Evolutionary conservation across 1,139 yeast species (phyloP).

Genomic region (Candida tropicalis): DNA sequence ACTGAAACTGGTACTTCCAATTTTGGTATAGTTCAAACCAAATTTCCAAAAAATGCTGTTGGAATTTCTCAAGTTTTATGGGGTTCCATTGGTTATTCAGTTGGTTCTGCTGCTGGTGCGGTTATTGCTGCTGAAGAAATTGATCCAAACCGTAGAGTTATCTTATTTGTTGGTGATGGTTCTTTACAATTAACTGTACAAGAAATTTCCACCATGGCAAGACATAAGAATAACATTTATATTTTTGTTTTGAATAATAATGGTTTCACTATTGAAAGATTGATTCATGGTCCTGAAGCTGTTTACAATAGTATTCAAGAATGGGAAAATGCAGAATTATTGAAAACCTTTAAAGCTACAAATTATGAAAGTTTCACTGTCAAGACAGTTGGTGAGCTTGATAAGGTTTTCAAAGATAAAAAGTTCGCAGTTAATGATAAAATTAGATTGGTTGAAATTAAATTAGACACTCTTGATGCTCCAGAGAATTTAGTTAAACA

Average conservation of each 20-base stretch:
- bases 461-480: constrained; percentile 83
- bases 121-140: constrained; percentile 80
- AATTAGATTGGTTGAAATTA: constrained; percentile 77
- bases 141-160: constrained; percentile 69
- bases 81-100: constrained; percentile 90
- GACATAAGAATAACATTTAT: constrained; percentile 80
- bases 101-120: constrained; percentile 85
- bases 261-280: constrained; percentile 88
- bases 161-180: constrained; percentile 88
- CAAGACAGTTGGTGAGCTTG: constrained; percentile 67
- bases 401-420: constrained; percentile 54
- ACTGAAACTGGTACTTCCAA: constrained; percentile 92
- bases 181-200: constrained; percentile 87
- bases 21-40: constrained; percentile 79
- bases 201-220: constrained; percentile 81
- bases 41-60: constrained; percentile 70
- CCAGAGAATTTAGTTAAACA: constrained; percentile 66
- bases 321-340: constrained; percentile 73
- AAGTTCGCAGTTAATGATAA: constrained; percentile 61
- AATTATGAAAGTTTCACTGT: constrained; percentile 58
- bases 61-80: constrained; percentile 89
- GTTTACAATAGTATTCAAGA: constrained; percentile 78
- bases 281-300: constrained; percentile 81
- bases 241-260: constrained; percentile 81
- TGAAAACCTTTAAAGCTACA: constrained; percentile 74